Evolutionary conservation across 345 rosid genomes (phyloP), one percentile per base, ranked within the genome.

Genomic region (Euphorbia lathyris): DNA sequence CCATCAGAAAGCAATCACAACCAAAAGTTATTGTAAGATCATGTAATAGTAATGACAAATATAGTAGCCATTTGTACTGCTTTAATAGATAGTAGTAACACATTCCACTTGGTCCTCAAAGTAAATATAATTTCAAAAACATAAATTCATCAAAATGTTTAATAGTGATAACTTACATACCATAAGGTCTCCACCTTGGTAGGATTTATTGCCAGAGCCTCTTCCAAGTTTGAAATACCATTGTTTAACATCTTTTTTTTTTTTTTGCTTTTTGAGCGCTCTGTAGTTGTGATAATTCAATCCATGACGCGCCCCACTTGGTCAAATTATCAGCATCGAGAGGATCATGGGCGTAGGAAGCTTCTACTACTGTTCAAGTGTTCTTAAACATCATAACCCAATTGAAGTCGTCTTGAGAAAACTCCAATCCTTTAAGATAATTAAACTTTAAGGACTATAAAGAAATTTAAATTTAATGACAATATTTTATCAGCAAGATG

Each of bases 221-320:
- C 58, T n/a, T n/a, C n/a, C n/a, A n/a, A n/a, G n/a, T 67, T 77
- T 13, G 73, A 67, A 47, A 72, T 63, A 2, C 76, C 72, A 4
- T 77, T 87, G 36, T 58, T 75, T 59, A 80, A 50, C 78, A n/a
- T n/a, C n/a, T n/a, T n/a, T n/a, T n/a, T 74, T 82, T 60, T n/a
- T 55, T 67, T 66, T 79, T 76, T 5, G 85, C 82, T 3, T 84
- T 92, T 7, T 81, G 57, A 42, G 71, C 64, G 58, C 26, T 71
- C 66, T 87, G 88, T 70, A 78, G 84, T 68, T 88, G 92, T 51
- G 90, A 80, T 66, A 88, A 74, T 65, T 88, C 92, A n/a, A 86
- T 77, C 72, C 88, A 78, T 26, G 86, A 76, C 34, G 79, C 85
- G n/a, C 90, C 88, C 86, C 88, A 85, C 22, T 79, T 78, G 10